Conservation (phyloP, 2,329 filamentous ascomycete species). For the Pseudonectria buxi region DNA sequence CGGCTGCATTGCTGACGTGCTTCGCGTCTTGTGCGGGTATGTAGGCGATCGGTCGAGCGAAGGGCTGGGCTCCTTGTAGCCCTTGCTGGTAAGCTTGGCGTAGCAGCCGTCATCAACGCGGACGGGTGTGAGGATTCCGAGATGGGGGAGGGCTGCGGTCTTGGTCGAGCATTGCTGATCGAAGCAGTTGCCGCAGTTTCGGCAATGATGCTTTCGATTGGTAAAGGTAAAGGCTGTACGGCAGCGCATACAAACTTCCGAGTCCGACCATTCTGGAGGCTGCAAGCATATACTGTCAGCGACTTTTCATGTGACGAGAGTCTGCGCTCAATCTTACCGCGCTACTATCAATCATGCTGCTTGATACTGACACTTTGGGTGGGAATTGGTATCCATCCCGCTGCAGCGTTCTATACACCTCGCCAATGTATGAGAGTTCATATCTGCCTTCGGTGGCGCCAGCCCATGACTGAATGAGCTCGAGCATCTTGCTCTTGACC, state of each 20-base stretch:
- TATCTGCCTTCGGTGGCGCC: constrained; percentile 78
- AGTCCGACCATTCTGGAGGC: constrained; percentile 96
- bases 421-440: constrained; percentile 78
- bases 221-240: constrained; percentile 94
- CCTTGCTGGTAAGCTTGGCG: constrained; percentile 74
- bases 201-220: constrained; percentile 96
- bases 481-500: constrained; percentile 84
- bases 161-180: constrained; percentile 93
- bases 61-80: constrained; percentile 29
- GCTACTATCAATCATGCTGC: constrained; percentile 95
- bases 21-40: constrained; percentile 57
- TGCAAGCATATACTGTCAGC: constrained; percentile 27
- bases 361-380: constrained; percentile 77
- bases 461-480: constrained; percentile 91
- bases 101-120: constrained; percentile 96
- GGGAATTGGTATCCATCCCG: constrained; percentile 85
- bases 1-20: constrained; percentile 72
- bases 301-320: constrained; percentile 4
- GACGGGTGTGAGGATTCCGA: constrained; percentile 86
- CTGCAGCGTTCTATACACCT: constrained; percentile 78
- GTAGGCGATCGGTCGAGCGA: constrained; percentile 45
- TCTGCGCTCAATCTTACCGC: constrained; percentile 58
- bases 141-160: constrained; percentile 76
- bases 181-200: constrained; percentile 97
- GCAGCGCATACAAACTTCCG: constrained; percentile 97